These are phyloP conservation scores for Cercophora samala DNA, from an alignment of 495 filamentous ascomycete genomes.

Conservation along the genomic window DNA sequence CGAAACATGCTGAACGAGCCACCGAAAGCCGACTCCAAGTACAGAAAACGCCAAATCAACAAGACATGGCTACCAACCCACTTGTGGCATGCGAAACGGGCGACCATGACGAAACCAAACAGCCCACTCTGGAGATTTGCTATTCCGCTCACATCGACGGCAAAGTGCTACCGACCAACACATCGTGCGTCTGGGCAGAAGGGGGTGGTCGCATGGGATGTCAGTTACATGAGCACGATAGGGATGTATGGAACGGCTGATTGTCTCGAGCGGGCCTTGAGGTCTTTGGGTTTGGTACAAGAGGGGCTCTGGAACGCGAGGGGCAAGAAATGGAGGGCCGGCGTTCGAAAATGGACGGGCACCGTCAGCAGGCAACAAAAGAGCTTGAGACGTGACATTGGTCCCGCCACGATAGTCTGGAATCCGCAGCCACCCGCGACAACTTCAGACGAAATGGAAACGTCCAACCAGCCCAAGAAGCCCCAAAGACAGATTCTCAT, in stretches of 20 bases:
- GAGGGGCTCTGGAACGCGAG: constrained; percentile 57
- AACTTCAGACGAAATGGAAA: constrained; percentile 9
- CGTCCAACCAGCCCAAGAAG: constrained; percentile 34
- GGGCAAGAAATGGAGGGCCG: constrained; percentile 70
- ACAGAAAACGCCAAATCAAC: constrained; percentile 76
- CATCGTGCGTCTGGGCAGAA: constrained; percentile 68
- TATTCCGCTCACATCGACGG: constrained; percentile 74
- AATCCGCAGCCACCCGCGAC: constrained; percentile 29
- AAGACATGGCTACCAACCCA: constrained; percentile 97
- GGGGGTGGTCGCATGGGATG: constrained; percentile 79
- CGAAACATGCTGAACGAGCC: constrained; percentile 67
- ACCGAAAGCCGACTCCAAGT: constrained; percentile 63
- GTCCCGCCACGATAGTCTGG: constrained; percentile 78
- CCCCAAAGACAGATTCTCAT: constrained; percentile 62
- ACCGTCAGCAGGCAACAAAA: constrained; percentile 61
- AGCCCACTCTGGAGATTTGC: constrained; percentile 87
- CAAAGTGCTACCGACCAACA: constrained; percentile 84
- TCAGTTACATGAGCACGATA: constrained; percentile 90
- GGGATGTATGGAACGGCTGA: constrained; percentile 64
- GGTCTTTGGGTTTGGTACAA: constrained; percentile 57
- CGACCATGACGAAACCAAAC: constrained; percentile 74
- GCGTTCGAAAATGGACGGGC: constrained; percentile 64
- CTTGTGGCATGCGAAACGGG: constrained; percentile 88
- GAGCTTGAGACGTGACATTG: constrained; percentile 56
- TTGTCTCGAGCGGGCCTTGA: constrained; percentile 63